Conservation (phyloP, 2,329 filamentous ascomycete species). For the Xylariaceae sp. region DNA sequence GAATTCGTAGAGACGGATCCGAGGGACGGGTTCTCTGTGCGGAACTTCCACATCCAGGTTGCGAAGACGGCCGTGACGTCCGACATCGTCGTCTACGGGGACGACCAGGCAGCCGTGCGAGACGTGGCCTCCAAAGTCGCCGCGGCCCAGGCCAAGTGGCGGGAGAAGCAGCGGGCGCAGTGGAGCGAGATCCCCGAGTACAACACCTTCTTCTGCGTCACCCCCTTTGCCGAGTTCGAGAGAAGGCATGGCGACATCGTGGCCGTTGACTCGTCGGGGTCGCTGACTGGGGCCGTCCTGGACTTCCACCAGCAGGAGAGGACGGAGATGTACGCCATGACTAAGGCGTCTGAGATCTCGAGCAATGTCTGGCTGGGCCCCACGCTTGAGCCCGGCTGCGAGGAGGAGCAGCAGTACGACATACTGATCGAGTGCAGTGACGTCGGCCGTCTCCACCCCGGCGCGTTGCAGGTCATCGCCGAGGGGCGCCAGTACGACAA, state of each 20-base stretch:
- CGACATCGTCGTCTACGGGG: slow-evolving; percentile 88
- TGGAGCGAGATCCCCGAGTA: slow-evolving; percentile 57
- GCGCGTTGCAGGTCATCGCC: slow-evolving; percentile 58
- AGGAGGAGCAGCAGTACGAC: slow-evolving; percentile 64
- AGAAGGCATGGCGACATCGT: slow-evolving; percentile 63
- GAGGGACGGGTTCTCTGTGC: slow-evolving; percentile 83
- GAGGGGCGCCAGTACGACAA: slow-evolving; percentile 45
- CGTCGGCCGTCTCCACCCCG: slow-evolving; percentile 67
- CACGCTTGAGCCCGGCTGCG: slow-evolving; percentile 64
- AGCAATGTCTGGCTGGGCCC: slow-evolving; percentile 87
- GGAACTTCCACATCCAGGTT: slow-evolving; percentile 95
- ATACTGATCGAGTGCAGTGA: slow-evolving; percentile 87
- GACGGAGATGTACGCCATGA: slow-evolving; percentile 90
- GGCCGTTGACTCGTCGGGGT: slow-evolving; percentile 65
- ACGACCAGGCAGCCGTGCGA: slow-evolving; percentile 55
- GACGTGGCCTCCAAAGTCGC: slow-evolving; percentile 66
- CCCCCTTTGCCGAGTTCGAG: slow-evolving; percentile 67
- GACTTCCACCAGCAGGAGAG: slow-evolving; percentile 90
- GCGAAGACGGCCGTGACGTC: slow-evolving; percentile 83
- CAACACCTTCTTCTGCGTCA: slow-evolving; percentile 74
- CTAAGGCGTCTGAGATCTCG: slow-evolving; percentile 79
- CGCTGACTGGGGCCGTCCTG: slow-evolving; percentile 68
- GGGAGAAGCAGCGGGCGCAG: slow-evolving; percentile 54
- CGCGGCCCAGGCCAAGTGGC: slow-evolving; percentile 71
- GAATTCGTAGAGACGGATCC: slow-evolving; percentile 82